Conservation (phyloP, 2,329 filamentous ascomycete species). For the Berkeleyomyces rouxiae region DNA sequence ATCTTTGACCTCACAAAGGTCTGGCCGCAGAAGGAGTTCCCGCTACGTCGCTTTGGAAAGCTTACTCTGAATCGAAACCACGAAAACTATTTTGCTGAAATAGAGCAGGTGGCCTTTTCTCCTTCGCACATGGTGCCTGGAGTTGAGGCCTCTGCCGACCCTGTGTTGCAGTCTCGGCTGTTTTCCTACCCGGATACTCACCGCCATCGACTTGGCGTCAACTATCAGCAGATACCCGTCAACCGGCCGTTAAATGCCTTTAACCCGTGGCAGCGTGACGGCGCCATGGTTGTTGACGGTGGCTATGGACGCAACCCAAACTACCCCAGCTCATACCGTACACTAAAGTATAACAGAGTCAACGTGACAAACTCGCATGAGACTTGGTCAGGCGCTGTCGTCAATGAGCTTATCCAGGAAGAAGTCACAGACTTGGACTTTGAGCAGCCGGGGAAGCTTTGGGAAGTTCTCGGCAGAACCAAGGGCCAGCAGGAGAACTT, state of each 20-base stretch:
- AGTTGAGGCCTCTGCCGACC: conserved; percentile 44
- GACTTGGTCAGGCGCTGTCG: conserved; percentile 30
- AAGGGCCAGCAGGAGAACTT: conserved; percentile 45
- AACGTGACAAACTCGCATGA: conserved; percentile 28
- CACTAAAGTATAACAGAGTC: conserved; percentile 27
- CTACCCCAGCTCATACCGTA: conserved; percentile 36
- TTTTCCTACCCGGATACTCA: conserved; percentile 48
- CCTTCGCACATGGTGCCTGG: conserved; percentile 49
- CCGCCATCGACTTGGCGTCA: conserved; percentile 44
- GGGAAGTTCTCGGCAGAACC: conserved; percentile 30
- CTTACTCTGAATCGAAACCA: conserved; percentile 49
- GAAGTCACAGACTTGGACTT: conserved; percentile 31
- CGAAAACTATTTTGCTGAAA: conserved; percentile 52
- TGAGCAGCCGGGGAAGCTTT: conserved; percentile 31
- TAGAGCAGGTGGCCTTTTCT: conserved; percentile 51
- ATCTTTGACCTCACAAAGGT: conserved; percentile 55
- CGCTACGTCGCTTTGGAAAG: conserved; percentile 42
- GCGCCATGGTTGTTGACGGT: conserved; percentile 50
- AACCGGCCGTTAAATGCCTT: conserved; percentile 39
- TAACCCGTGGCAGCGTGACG: conserved; percentile 59
- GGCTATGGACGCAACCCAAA: conserved; percentile 45
- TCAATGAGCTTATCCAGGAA: conserved; percentile 28
- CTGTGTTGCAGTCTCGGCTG: conserved; percentile 42
- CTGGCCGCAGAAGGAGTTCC: conserved; percentile 48
- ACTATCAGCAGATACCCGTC: conserved; percentile 48